Conservation (phyloP, 2,329 filamentous ascomycete species). For the Fusarium sp. region DNA sequence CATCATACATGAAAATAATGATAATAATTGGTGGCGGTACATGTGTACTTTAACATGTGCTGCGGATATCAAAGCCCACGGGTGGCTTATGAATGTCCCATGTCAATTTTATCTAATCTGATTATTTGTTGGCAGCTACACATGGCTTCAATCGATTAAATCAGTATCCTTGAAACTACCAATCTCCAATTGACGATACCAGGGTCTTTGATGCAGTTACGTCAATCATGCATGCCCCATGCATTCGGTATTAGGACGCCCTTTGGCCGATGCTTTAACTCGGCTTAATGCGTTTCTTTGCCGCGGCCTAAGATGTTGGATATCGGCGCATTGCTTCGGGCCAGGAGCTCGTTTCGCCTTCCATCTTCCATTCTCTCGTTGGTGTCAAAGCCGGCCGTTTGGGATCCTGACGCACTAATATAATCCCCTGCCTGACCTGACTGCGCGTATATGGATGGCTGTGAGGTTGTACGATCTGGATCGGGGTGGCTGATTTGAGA, state of each 20-base stretch:
- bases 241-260: conserved; percentile 31
- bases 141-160: background rate
- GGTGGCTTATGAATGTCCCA: too few relatives aligned
- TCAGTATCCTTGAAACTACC: background rate
- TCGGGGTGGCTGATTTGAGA: too few relatives aligned
- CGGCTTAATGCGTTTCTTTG: conserved; percentile 33
- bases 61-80: background rate
- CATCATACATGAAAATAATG: conserved; percentile 15
- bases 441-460: background rate
- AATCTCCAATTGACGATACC: background rate
- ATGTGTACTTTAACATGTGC: conserved; percentile 3
- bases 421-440: background rate
- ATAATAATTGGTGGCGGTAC: background rate
- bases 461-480: conserved; percentile 6
- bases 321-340: conserved; percentile 43
- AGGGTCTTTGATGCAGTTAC: conserved; percentile 22
- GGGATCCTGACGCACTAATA: background rate
- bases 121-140: background rate
- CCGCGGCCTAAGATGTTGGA: conserved; percentile 31
- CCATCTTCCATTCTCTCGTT: background rate
- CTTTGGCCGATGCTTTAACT: conserved; percentile 36
- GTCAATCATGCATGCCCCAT: conserved; percentile 34
- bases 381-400: background rate
- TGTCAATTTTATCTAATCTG: background rate
- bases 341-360: conserved; percentile 14